Percentiles rank a stretch among this genome's conserved stretches.
Evolutionary conservation across 345 rosid species (phyloP).

Genomic region (Aquilaria yunnanensis): DNA sequence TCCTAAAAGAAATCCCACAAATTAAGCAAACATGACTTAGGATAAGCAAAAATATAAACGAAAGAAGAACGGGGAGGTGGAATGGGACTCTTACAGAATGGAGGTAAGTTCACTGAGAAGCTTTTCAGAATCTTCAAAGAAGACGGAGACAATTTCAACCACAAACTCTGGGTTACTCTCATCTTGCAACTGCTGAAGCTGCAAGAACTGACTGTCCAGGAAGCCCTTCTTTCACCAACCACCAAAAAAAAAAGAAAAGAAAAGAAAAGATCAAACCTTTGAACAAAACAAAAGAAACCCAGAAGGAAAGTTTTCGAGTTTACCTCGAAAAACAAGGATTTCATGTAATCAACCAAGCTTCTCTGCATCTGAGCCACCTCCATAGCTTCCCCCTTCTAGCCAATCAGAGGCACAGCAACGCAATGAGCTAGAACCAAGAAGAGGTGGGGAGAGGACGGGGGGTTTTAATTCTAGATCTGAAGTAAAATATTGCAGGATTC

Average conservation of each 20-base stretch:
- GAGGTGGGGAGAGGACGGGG: not conserved
- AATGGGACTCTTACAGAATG: slow-evolving; percentile 45
- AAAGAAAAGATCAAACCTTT: not conserved
- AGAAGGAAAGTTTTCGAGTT: not conserved
- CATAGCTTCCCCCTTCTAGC: slow-evolving; percentile 27
- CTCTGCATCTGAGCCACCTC: slow-evolving; percentile 85
- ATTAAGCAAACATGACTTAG: no score
- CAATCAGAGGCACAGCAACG: no score
- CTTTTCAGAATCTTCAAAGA: slow-evolving; percentile 89
- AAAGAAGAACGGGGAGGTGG: slow-evolving; percentile 4
- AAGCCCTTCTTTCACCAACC: slow-evolving; percentile 47
- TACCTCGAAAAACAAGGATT: slow-evolving; percentile 79
- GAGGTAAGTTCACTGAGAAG: slow-evolving; percentile 78
- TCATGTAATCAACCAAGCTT: slow-evolving; percentile 60
- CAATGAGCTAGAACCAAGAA: no score
- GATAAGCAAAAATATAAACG: no score
- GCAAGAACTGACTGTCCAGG: slow-evolving; percentile 78
- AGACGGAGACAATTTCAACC: slow-evolving; percentile 84
- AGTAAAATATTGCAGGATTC: slow-evolving; percentile 14
- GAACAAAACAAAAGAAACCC: slow-evolving; percentile 3
- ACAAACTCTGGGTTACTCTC: slow-evolving; percentile 97
- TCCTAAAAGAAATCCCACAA: not conserved
- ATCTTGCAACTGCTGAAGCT: slow-evolving; percentile 91
- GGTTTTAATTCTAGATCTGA: slow-evolving; percentile 25
- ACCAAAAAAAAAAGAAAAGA: not conserved